These are phyloP conservation scores for Gardenia jasminoides DNA, from an alignment of 257 asterid species.

Conservation along the genomic window DNA sequence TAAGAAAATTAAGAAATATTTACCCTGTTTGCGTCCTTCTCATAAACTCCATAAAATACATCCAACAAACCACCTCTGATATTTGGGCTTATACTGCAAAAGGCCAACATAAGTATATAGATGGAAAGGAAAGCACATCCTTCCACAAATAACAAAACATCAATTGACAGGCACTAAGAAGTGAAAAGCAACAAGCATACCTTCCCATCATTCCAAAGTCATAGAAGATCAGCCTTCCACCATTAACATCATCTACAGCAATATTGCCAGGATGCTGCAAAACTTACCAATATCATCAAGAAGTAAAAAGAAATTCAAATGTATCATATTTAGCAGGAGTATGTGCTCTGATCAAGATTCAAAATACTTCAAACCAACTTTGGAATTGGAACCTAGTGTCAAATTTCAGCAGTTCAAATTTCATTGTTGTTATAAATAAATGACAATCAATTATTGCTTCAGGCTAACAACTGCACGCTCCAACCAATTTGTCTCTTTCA, in stretches of 20 bases:
- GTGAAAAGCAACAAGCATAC: constrained; percentile 27
- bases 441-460: not conserved
- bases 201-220: constrained; percentile 99
- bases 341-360: not conserved
- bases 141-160: constrained; percentile 17
- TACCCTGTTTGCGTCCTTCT: constrained; percentile 88
- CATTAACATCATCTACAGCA: constrained; percentile 83
- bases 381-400: not conserved
- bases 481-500: not conserved
- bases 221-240: constrained; percentile 85
- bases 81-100: constrained; percentile 79
- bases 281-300: constrained; percentile 8
- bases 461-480: not conserved
- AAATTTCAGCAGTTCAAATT: not conserved
- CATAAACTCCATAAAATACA: constrained; percentile 88
- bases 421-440: not conserved
- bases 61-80: constrained; percentile 87
- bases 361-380: not conserved
- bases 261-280: constrained; percentile 89
- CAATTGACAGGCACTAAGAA: constrained; percentile 10
- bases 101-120: constrained; percentile 16
- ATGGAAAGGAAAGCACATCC: constrained; percentile 9
- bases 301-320: not conserved
- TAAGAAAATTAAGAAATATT: constrained; percentile 13
- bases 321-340: constrained; percentile 1